Base-by-base conservation (phyloP, 345 rosid species). In the Balakata baccata region DNA sequence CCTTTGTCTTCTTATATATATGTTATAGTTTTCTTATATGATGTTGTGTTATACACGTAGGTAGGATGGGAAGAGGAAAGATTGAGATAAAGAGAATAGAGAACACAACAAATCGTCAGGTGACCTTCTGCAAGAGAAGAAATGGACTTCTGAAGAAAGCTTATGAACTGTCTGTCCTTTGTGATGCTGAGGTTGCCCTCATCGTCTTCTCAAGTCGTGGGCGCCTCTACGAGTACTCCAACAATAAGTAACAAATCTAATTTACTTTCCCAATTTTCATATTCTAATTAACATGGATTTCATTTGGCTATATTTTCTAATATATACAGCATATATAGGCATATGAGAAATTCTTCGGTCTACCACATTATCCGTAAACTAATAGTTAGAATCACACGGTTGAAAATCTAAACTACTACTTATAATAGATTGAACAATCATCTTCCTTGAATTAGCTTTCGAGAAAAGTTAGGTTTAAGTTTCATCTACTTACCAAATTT, bases 51-150 rank as follows among this genome's bases (percentile, higher is more conserved):
- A 11, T 29, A 10, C 10, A 68, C 6, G 66, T 20, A 45, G 70
- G 56, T 9, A 49, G 85, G 65, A 89, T 93, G 98, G 98, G 98
- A 65, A 89, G 98, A 86, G 98, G 98, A 74, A 93, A 93, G 90
- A 93, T 93, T 54, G 98, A 91, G 82, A 93, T 93, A 82, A 93
- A 93, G 87, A 88, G 98, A 90, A 91, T 93, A 50, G 98, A 93
- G 83, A 93, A 93, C 88, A 87, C 98, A 0, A 93, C 98, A 2
- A 93, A 87, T 73, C 89, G 98, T 11, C 98, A 93, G 75, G 98
- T 93, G 52, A 93, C 98, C 9, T 93, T 93, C 78, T 93, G 98
- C 88, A 93, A 93, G 89, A 85, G 97, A 66, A 91, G 98, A 78
- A 93, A 91, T 79, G 98, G 98, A 20, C 85, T 93, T 63, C 57